A percentile compares a stretch with the other conserved stretches of the same genome.
Conservation (phyloP, 805 yeast genomes). For the Nakazawaea pomicola region DNA sequence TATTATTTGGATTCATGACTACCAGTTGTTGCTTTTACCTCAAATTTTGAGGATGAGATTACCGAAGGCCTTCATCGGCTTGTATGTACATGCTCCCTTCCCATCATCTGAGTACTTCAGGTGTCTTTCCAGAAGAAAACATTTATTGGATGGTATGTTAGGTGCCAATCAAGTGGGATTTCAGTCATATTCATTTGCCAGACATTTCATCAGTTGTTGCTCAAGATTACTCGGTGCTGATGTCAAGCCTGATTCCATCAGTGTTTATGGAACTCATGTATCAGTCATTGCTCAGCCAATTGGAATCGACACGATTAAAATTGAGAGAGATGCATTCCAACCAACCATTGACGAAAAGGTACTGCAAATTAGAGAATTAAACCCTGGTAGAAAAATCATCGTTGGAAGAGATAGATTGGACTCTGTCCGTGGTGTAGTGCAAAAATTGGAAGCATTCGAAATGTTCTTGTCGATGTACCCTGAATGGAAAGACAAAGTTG, state of each 20-base stretch:
- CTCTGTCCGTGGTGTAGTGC: constrained; percentile 87
- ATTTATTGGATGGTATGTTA: constrained; percentile 83
- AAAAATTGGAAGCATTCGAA: constrained; percentile 88
- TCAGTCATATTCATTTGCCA: constrained; percentile 79
- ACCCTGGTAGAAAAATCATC: constrained; percentile 66
- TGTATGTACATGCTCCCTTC: constrained; percentile 87
- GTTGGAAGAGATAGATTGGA: constrained; percentile 94
- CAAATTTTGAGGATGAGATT: constrained; percentile 74
- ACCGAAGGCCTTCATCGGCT: constrained; percentile 70
- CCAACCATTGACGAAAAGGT: constrained; percentile 56
- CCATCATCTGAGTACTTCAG: constrained; percentile 93
- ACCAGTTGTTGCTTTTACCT: constrained; percentile 76
- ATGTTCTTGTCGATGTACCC: constrained; percentile 87
- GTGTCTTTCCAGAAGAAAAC: constrained; percentile 76
- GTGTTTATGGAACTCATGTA: constrained; percentile 73
- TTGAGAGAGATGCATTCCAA: constrained; percentile 57
- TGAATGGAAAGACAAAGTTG: constrained; percentile 83
- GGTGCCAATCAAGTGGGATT: constrained; percentile 86
- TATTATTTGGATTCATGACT: constrained; percentile 89
- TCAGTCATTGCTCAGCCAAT: constrained; percentile 76
- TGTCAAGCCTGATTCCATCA: constrained; percentile 48
- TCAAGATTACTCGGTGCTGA: constrained; percentile 85
- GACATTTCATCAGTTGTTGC: constrained; percentile 90
- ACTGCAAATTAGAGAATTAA: constrained; percentile 54
- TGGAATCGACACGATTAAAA: constrained; percentile 76